Evolutionary conservation across 1,139 yeast genomes (phyloP).

Genomic region (Kazachstania sp.): DNA sequence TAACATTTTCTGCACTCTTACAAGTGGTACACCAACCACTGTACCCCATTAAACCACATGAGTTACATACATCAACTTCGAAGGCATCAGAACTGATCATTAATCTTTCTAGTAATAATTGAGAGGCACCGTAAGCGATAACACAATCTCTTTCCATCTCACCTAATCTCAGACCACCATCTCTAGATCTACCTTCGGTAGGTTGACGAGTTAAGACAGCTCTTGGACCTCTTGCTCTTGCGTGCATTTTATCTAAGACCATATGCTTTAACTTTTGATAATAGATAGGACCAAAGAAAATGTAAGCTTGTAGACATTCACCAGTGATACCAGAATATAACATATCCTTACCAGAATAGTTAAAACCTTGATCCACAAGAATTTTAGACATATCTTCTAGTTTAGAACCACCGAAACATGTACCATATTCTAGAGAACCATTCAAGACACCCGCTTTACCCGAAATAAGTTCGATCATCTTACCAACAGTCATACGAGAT

Average conservation of each 20-base stretch:
- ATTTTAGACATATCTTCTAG: constrained; percentile 91
- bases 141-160: constrained; percentile 99
- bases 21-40: constrained; percentile 97
- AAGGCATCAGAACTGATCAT: constrained; percentile 98
- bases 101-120: constrained; percentile 80
- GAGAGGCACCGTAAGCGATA: constrained; percentile 98
- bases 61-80: constrained; percentile 89
- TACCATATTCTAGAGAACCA: constrained; percentile 89
- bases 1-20: constrained; percentile 75
- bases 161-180: constrained; percentile 97
- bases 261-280: constrained; percentile 97
- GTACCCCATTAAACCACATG: constrained; percentile 97
- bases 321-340: constrained; percentile 97
- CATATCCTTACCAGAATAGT: constrained; percentile 96
- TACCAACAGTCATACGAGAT: constrained; percentile 99
- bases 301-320: constrained; percentile 92
- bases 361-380: constrained; percentile 84
- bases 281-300: constrained; percentile 96
- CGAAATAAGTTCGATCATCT: constrained; percentile 91
- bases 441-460: constrained; percentile 97
- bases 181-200: constrained; percentile 97
- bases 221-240: constrained; percentile 98
- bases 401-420: constrained; percentile 96
- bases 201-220: constrained; percentile 98
- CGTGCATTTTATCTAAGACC: constrained; percentile 99